These are phyloP conservation scores for Hordeum marinum DNA, from an alignment of 176 grass and related monocot species.

Conservation along the genomic window DNA sequence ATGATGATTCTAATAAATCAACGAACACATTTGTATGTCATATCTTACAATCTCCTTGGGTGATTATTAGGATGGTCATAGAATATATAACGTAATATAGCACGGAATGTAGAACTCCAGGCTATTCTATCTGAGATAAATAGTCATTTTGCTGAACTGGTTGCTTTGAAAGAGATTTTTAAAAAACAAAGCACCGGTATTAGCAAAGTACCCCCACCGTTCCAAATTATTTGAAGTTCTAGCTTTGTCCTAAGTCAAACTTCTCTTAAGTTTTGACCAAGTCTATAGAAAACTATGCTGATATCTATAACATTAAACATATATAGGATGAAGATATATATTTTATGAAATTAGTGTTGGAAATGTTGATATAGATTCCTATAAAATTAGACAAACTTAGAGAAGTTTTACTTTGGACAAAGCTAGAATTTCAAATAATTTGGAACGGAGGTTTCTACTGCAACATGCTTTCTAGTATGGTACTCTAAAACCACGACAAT, in stretches of 20 bases:
- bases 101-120: neutral
- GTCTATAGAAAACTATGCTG: neutral
- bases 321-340: neutral
- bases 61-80: neutral
- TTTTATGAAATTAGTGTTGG: neutral
- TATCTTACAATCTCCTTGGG: neutral
- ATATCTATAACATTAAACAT: neutral
- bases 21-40: neutral
- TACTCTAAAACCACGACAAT: too few species aligned
- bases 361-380: neutral
- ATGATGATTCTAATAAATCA: slow-evolving; percentile 16
- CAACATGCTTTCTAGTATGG: neutral
- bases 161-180: neutral
- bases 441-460: neutral
- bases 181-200: neutral
- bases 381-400: neutral
- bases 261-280: neutral
- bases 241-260: neutral
- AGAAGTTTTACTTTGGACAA: neutral
- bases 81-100: neutral
- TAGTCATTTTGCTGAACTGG: neutral
- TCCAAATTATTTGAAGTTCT: neutral
- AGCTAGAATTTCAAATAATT: neutral
- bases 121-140: neutral
- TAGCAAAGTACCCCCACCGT: neutral